phyloP scores from a whole-genome alignment of 768 basidiomycete species.

The Punctularia strigosozonata region DNA sequence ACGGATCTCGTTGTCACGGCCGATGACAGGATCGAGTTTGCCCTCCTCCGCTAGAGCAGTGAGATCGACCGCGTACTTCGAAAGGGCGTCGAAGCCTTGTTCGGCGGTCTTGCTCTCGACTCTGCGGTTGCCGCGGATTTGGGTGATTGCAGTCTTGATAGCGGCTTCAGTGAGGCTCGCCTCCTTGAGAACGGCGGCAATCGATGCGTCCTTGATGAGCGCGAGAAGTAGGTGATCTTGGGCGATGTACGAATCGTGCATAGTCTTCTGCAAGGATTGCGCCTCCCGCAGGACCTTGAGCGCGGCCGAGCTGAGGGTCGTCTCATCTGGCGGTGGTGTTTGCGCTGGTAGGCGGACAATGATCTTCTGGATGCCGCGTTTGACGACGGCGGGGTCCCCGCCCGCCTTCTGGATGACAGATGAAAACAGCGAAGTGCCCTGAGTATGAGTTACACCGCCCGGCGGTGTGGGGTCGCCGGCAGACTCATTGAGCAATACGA shows the following conservation, averaged over 20 bases:
- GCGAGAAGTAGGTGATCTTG: constrained; percentile 88
- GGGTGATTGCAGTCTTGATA: constrained; percentile 66
- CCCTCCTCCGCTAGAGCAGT: constrained; percentile 84
- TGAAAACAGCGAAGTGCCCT: constrained; percentile 53
- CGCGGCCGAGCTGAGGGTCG: constrained; percentile 43
- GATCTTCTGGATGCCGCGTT: constrained; percentile 60
- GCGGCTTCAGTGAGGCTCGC: constrained; percentile 57
- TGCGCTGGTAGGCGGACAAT: constrained; percentile 79
- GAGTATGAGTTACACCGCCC: constrained; percentile 15
- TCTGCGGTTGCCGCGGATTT: constrained; percentile 72
- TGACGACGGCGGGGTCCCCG: constrained; percentile 62
- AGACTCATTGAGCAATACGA: constrained; percentile 66
- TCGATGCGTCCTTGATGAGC: constrained; percentile 60
- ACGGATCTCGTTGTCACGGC: constrained; percentile 86
- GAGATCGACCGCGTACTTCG: constrained; percentile 80
- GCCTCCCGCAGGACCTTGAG: constrained; percentile 66
- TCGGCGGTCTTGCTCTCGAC: constrained; percentile 84
- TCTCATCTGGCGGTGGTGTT: constrained; percentile 77
- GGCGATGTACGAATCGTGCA: constrained; percentile 87
- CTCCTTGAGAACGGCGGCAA: constrained; percentile 65
- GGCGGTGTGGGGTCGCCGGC: constrained; percentile 25
- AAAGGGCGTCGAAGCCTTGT: constrained; percentile 85
- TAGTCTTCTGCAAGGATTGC: constrained; percentile 64
- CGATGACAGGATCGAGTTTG: constrained; percentile 92
- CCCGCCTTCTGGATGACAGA: constrained; percentile 76